phyloP scores from a whole-genome alignment of 257 asterid species.

The Avicennia marina region DNA sequence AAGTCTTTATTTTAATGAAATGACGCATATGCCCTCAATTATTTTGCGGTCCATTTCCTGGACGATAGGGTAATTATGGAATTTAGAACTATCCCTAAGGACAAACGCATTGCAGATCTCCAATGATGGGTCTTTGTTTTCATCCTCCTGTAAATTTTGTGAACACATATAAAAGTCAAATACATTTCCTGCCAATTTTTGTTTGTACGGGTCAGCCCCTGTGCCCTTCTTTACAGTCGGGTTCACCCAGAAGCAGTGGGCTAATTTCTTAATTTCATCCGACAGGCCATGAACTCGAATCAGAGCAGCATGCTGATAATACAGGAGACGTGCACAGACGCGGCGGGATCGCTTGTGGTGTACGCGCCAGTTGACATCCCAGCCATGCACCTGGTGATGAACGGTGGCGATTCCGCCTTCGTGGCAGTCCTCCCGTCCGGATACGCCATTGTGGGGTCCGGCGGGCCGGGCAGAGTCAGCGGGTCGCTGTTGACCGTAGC shows the following conservation, averaged over 20 bases:
- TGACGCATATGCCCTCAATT: background rate
- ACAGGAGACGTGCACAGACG: constrained; percentile 80
- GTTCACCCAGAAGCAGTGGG: constrained; percentile 22
- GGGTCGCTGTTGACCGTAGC: background rate
- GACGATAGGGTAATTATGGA: constrained; percentile 30
- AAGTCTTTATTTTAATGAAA: too few relatives aligned
- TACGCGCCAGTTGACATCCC: constrained; percentile 96
- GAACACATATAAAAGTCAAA: constrained; percentile 41
- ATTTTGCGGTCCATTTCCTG: background rate
- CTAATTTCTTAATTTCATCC: constrained; percentile 2
- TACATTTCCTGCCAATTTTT: constrained; percentile 23
- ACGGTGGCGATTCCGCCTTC: constrained; percentile 88
- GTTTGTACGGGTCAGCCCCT: constrained; percentile 30
- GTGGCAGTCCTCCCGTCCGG: constrained; percentile 88
- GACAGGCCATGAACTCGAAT: constrained; percentile 58
- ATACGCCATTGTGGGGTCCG: constrained; percentile 65
- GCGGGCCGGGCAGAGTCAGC: background rate
- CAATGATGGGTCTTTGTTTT: constrained; percentile 11
- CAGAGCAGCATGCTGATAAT: constrained; percentile 88
- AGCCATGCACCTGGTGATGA: constrained; percentile 85
- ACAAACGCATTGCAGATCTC: constrained; percentile 16
- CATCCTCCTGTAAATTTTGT: constrained; percentile 2
- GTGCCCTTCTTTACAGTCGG: constrained; percentile 10
- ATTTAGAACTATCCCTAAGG: constrained; percentile 31
- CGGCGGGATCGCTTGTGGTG: constrained; percentile 81